Percentiles rank a stretch among this genome's conserved stretches.
Evolutionary conservation across 2,329 filamentous ascomycete species (phyloP).

Genomic region (Fusarium stilboides): DNA sequence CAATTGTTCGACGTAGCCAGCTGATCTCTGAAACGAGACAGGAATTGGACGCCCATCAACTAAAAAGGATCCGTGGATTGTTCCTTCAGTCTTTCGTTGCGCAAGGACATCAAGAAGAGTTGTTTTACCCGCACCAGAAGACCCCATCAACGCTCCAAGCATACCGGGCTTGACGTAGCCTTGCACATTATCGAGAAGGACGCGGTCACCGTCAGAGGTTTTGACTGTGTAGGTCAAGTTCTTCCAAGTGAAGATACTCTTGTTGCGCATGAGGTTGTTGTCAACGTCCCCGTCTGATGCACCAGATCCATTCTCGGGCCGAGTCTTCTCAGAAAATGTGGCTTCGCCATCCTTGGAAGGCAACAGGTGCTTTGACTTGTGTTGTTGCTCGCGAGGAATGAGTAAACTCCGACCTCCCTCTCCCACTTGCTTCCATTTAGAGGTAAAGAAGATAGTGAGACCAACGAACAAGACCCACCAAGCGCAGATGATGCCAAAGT

Average conservation of each 20-base stretch:
- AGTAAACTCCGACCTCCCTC: constrained; percentile 70
- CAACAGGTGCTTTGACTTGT: constrained; percentile 51
- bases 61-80: constrained; percentile 80
- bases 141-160: constrained; percentile 83
- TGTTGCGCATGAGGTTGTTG: constrained; percentile 70
- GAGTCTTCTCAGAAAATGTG: constrained; percentile 33
- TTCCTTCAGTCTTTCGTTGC: constrained; percentile 82
- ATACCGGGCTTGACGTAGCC: constrained; percentile 88
- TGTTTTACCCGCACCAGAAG: constrained; percentile 87
- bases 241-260: constrained; percentile 81
- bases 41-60: constrained; percentile 81
- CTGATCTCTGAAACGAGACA: constrained; percentile 82
- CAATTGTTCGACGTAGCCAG: constrained; percentile 85
- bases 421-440: constrained; percentile 67
- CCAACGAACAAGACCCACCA: constrained; percentile 73
- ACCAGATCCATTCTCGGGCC: fast-evolving
- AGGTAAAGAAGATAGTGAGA: constrained; percentile 71
- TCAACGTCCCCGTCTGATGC: constrained; percentile 43
- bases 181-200: constrained; percentile 83
- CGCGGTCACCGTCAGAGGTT: constrained; percentile 72
- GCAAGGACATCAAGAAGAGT: constrained; percentile 87
- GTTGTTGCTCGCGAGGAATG: constrained; percentile 73
- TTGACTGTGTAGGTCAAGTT: constrained; percentile 79
- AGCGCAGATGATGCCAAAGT: constrained; percentile 73
- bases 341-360: constrained; percentile 65